phyloP scores from a whole-genome alignment of 2,329 filamentous ascomycete species.

The Hypocreales sp. region DNA sequence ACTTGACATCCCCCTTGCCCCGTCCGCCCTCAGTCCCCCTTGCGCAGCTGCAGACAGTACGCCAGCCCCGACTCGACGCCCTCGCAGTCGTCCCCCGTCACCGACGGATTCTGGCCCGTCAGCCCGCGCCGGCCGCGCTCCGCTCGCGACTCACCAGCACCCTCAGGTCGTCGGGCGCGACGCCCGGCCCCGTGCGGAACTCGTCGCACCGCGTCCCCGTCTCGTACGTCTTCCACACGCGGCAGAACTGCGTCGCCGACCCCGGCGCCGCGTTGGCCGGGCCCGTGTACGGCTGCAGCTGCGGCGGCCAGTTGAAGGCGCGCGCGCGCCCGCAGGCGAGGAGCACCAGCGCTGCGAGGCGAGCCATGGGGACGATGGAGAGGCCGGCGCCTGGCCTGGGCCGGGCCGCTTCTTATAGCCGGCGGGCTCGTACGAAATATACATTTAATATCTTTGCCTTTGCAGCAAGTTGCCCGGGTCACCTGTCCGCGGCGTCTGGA shows the following conservation, averaged over 20 bases:
- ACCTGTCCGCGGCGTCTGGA: too few species aligned
- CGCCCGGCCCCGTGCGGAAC: slow-evolving; percentile 32
- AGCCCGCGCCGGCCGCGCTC: too few species aligned
- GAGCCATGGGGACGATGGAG: slow-evolving; percentile 45
- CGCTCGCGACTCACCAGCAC: too few species aligned
- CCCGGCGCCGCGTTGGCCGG: slow-evolving; percentile 34
- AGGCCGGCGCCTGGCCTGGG: too few species aligned
- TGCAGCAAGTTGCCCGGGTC: too few species aligned
- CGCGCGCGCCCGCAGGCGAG: slow-evolving; percentile 59
- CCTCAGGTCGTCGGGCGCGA: too few species aligned
- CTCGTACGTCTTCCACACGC: too few species aligned
- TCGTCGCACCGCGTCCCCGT: slow-evolving; percentile 44
- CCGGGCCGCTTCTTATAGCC: too few species aligned
- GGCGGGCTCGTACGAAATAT: too few species aligned
- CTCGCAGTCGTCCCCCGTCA: slow-evolving; percentile 42
- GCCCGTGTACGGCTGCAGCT: slow-evolving; percentile 13
- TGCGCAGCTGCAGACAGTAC: slow-evolving; percentile 67
- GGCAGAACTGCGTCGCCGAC: slow-evolving; percentile 26
- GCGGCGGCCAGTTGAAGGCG: slow-evolving; percentile 42
- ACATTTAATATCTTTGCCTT: too few species aligned
- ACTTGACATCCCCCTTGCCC: too few species aligned
- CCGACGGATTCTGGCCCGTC: slow-evolving; percentile 15
- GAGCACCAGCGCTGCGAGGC: slow-evolving; percentile 49
- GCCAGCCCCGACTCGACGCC: neutral
- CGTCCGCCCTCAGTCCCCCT: slow-evolving; percentile 54